phyloP scores from a whole-genome alignment of 129 eudicot genomes.

The Rutidosis leptorrhynchoides region DNA sequence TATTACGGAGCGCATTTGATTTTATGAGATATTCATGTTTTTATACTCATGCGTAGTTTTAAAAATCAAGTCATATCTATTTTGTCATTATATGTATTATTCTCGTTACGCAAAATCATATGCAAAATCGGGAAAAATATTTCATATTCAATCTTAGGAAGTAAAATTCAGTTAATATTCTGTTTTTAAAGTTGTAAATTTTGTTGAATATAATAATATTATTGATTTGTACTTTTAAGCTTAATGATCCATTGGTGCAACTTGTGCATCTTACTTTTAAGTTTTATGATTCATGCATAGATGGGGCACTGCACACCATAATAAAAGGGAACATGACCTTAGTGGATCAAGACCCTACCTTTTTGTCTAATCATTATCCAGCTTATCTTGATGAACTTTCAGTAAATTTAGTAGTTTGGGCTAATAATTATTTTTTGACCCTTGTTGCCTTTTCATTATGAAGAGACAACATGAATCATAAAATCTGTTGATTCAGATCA shows the following conservation, averaged over 20 bases:
- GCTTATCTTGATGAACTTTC: neutral
- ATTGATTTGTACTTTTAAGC: neutral
- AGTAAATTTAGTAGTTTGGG: neutral
- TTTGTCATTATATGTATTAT: slow-evolving; percentile 1
- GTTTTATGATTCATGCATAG: slow-evolving; percentile 15
- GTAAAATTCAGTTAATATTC: neutral
- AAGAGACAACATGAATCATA: neutral
- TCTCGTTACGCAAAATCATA: neutral
- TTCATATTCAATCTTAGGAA: neutral
- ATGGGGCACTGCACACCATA: slow-evolving; percentile 12
- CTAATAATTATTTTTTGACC: neutral
- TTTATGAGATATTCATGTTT: slow-evolving; percentile 5
- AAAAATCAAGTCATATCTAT: slow-evolving; percentile 15
- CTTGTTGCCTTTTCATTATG: neutral
- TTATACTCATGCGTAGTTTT: neutral
- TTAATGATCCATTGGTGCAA: slow-evolving; percentile 20
- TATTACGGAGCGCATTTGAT: neutral
- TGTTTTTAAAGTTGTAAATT: too few species aligned
- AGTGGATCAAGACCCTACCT: slow-evolving; percentile 25
- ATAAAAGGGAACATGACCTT: slow-evolving; percentile 25
- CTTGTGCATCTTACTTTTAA: slow-evolving; percentile 12
- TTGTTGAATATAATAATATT: too few species aligned
- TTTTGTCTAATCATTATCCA: slow-evolving; percentile 9
- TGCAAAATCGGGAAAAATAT: too few species aligned
- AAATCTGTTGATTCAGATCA: neutral